Conservation (phyloP, 192 early-diverging fungal species). For the Phycomyces blakesleeanus region DNA sequence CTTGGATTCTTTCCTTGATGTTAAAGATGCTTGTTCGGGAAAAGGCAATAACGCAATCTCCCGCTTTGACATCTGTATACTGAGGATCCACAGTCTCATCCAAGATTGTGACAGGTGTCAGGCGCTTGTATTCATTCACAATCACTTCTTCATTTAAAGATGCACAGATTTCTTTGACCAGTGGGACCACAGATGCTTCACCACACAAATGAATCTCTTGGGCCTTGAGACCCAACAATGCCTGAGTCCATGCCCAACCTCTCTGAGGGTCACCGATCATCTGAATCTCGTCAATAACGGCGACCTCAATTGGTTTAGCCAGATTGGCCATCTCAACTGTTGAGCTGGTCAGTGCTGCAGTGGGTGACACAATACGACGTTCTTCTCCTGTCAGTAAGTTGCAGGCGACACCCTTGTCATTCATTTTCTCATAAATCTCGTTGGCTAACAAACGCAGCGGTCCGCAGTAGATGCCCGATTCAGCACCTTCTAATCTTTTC, state of each 20-base stretch:
- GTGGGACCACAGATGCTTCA: conserved; percentile 77
- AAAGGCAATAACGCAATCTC: conserved; percentile 92
- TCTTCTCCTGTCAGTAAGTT: conserved; percentile 93
- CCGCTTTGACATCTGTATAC: conserved; percentile 58
- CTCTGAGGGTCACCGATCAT: conserved; percentile 83
- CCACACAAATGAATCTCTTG: conserved; percentile 91
- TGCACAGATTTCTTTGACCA: conserved; percentile 72
- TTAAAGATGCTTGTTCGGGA: conserved; percentile 76
- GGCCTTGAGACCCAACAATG: conserved; percentile 75
- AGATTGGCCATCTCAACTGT: conserved; percentile 91
- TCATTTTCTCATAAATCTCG: conserved; percentile 89
- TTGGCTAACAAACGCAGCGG: conserved; percentile 90
- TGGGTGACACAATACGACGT: conserved; percentile 45
- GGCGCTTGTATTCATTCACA: conserved; percentile 72
- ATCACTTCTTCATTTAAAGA: conserved; percentile 75
- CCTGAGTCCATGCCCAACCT: conserved; percentile 96
- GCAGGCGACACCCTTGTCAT: conserved; percentile 68
- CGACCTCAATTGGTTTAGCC: conserved; percentile 61
- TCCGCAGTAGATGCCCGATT: conserved; percentile 80
- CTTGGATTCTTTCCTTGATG: conserved; percentile 75
- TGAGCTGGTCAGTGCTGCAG: conserved; percentile 56
- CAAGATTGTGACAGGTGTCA: conserved; percentile 63
- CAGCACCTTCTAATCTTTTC: conserved; percentile 57
- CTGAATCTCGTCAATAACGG: conserved; percentile 97
- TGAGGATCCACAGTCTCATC: conserved; percentile 51